Base-by-base conservation (phyloP, 164 flowering plant species). In the Brasenia schreberi region DNA sequence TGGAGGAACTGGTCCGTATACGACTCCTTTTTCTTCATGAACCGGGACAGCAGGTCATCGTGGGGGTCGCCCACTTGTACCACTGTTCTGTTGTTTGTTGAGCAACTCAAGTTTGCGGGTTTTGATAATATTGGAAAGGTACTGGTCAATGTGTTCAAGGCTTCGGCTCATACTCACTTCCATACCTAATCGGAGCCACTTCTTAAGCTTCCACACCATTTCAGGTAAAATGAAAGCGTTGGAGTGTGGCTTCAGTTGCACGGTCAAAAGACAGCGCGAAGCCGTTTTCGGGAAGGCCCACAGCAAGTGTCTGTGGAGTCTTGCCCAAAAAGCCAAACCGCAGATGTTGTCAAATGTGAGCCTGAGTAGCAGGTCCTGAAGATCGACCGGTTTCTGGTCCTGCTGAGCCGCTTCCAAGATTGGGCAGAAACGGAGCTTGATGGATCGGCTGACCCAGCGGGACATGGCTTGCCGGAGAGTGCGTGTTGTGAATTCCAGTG, bases 261-360 rank as follows among this genome's bases (percentile, higher is more conserved):
- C 80, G 76, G 70, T 87, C 91, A 63, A 86, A 86, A 19, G 91
- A 74, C 5, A 72, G 1, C 4, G 91, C 88, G 59, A 86, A 84
- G 58, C 70, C 19, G 65, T 87, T 87, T 42, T 83, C 89, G 0
- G 87, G 89, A 2, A 87, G 69, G 5, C 78, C 89, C 0, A 78
- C 77, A 9, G 85, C 18, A 5, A 82, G 76, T 0, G 92, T 85
- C 65, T 82, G 71, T 2, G 91, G 91, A n/a, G 69, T 86, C 88
- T 64, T 72, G 76, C 0, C 91, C 91, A 58, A 86, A 86, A 83
- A 12, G 89, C 82, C 69, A 87, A 67, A 19, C 89, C 87, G 65
- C 92, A 85, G 5, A 87, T 87, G 76, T 87, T 87, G 65, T 87
- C 89, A 61, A 87, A 87, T 0, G 89, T 85, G 72, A 87, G 81